These are phyloP conservation scores for Biscogniauxia sp. DNA, from an alignment of 2,329 filamentous ascomycete genomes.

Conservation along the genomic window DNA sequence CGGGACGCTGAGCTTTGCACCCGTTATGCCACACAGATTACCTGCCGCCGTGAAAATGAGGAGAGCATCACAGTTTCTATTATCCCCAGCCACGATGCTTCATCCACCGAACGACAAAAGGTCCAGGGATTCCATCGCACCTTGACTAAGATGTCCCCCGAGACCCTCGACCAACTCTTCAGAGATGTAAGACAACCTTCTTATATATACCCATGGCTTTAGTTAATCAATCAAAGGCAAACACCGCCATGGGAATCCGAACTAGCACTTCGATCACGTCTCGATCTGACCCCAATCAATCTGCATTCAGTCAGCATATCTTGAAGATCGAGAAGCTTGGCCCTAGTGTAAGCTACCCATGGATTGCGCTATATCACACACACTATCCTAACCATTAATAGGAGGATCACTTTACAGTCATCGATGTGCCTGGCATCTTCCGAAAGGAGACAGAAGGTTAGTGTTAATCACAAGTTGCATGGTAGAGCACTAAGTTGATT, in stretches of 20 bases:
- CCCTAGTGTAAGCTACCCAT: constrained; percentile 33
- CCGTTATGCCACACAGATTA: constrained; percentile 48
- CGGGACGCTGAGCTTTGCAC: constrained; percentile 45
- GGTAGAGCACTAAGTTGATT: neutral
- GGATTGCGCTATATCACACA: neutral
- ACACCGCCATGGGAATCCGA: constrained; percentile 44
- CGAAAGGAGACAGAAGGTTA: constrained; percentile 35
- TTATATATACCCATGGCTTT: neutral
- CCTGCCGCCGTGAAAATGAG: constrained; percentile 36
- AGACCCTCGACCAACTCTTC: constrained; percentile 39
- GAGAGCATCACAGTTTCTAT: constrained; percentile 43
- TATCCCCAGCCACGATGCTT: constrained; percentile 31
- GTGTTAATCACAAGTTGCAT: constrained; percentile 10
- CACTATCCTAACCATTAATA: constrained; percentile 11
- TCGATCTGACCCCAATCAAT: constrained; percentile 6
- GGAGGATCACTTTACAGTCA: constrained; percentile 49
- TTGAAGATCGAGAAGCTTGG: constrained; percentile 45
- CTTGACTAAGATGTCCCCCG: constrained; percentile 22
- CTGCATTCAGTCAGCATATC: constrained; percentile 46
- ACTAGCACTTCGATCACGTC: constrained; percentile 8
- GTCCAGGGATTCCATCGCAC: constrained; percentile 31
- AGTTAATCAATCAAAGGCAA: constrained; percentile 34
- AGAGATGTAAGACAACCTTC: constrained; percentile 32
- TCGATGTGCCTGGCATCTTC: constrained; percentile 56
- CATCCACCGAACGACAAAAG: constrained; percentile 17